A percentile compares a stretch with the other conserved stretches of the same genome.
These are phyloP conservation scores for Raddia guianensis DNA, from an alignment of 176 grass and related monocot species.

Conservation along the genomic window DNA sequence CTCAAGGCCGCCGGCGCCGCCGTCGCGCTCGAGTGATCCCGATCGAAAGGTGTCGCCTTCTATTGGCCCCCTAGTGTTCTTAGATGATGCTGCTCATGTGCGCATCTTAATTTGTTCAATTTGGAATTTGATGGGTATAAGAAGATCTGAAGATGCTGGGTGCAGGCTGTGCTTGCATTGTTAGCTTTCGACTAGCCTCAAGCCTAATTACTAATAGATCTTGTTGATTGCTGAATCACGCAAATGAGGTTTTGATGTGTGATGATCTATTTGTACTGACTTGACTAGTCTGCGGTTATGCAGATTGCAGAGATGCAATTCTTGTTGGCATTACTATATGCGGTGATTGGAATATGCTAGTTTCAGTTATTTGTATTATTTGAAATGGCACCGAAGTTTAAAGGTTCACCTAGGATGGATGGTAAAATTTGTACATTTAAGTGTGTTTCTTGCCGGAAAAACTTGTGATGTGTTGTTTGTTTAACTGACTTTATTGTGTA, in stretches of 20 bases:
- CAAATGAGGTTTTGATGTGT: conserved; percentile 29
- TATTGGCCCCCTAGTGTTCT: conserved; percentile 27
- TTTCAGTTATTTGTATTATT: conserved; percentile 19
- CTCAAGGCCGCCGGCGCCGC: conserved; percentile 87
- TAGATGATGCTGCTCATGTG: background rate
- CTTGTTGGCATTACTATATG: conserved; percentile 30
- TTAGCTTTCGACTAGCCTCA: conserved; percentile 40
- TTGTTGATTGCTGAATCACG: conserved; percentile 27
- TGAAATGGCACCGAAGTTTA: background rate
- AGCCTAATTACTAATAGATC: conserved; percentile 34
- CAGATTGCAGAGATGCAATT: background rate
- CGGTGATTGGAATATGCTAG: background rate
- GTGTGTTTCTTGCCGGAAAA: background rate
- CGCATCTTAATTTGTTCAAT: conserved; percentile 39
- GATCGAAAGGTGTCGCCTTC: conserved; percentile 37
- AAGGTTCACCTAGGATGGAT: background rate
- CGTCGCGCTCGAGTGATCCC: conserved; percentile 72
- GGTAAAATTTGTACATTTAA: background rate
- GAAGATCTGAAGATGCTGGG: conserved; percentile 33
- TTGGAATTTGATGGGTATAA: conserved; percentile 35
- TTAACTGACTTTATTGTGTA: background rate
- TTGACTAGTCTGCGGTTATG: background rate
- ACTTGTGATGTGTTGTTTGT: background rate
- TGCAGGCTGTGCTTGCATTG: conserved; percentile 40
- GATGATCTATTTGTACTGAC: background rate